Percentiles rank a stretch among this genome's conserved stretches.
phyloP scores from a whole-genome alignment of 352 stramenopile genomes.

The Lagenidium sp. region DNA sequence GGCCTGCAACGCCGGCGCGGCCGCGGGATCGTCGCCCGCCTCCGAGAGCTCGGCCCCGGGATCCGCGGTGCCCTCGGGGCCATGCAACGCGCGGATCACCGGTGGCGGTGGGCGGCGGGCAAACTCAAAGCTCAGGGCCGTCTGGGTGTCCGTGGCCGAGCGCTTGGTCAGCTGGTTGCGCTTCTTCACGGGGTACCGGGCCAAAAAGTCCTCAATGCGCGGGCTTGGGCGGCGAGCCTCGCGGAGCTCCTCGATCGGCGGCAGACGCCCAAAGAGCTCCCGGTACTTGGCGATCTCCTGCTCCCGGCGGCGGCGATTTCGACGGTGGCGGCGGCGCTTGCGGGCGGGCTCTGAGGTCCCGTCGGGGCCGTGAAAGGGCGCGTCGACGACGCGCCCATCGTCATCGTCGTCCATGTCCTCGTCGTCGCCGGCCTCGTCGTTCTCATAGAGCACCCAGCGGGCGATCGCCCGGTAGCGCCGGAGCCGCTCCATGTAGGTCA shows the following conservation, averaged over 20 bases:
- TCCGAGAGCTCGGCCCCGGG: not conserved
- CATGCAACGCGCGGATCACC: not conserved
- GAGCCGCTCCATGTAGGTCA: conserved; percentile 46
- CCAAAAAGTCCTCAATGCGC: conserved; percentile 36
- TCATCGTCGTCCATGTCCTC: conserved; percentile 6
- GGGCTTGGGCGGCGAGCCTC: conserved; percentile 31
- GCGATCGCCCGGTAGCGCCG: conserved; percentile 51
- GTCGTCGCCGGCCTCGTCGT: conserved; percentile 12
- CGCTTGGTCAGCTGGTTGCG: conserved; percentile 34
- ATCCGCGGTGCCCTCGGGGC: not conserved
- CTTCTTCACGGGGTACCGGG: conserved; percentile 40
- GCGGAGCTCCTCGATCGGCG: conserved; percentile 26
- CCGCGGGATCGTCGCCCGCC: not conserved
- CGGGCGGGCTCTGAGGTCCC: conserved; percentile 8
- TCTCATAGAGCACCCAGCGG: conserved; percentile 34
- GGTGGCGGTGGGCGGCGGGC: conserved; percentile 17
- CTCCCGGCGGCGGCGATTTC: conserved; percentile 13
- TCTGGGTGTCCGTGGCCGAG: conserved; percentile 41
- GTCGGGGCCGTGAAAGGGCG: no score
- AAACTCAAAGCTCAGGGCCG: conserved; percentile 55
- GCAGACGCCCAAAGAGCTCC: conserved; percentile 27
- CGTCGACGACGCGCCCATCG: no score
- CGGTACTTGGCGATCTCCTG: conserved; percentile 17
- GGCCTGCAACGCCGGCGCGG: conserved; percentile 1
- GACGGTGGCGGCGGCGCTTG: conserved; percentile 9